Percentiles rank a stretch among this genome's conserved stretches.
phyloP scores from a whole-genome alignment of 2,329 filamentous ascomycete species.

The Phialocephala sp. region DNA sequence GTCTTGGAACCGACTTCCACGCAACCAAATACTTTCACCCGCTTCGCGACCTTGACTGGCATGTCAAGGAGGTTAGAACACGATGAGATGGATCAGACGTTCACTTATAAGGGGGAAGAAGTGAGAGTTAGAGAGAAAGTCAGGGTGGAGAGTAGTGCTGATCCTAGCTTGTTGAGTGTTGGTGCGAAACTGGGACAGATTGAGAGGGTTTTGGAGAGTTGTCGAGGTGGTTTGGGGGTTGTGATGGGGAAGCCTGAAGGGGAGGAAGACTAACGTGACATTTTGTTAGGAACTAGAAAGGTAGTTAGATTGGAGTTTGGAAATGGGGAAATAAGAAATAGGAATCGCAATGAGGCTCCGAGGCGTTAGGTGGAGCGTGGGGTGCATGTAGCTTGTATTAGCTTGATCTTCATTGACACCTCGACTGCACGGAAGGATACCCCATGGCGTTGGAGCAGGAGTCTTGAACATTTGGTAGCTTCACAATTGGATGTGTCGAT shows the following conservation, averaged over 20 bases:
- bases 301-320: too few relatives aligned
- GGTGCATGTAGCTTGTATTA: constrained; percentile 3
- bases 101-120: constrained; percentile 68
- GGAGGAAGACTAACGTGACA: neutral
- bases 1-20: constrained; percentile 69
- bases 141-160: constrained; percentile 74
- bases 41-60: constrained; percentile 72
- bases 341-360: neutral
- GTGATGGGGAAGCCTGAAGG: constrained; percentile 66
- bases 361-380: neutral
- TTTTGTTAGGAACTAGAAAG: too few relatives aligned
- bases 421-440: neutral
- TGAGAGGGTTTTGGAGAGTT: constrained; percentile 72
- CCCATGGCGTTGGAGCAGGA: neutral
- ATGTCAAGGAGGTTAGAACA: constrained; percentile 69
- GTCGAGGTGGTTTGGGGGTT: constrained; percentile 73
- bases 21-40: constrained; percentile 67
- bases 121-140: constrained; percentile 91
- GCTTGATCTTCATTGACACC: neutral
- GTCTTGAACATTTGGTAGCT: neutral
- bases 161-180: constrained; percentile 83
- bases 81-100: constrained; percentile 81
- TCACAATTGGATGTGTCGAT: neutral
- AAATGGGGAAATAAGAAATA: neutral
- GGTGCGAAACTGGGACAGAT: constrained; percentile 83